Percentiles rank a stretch among this genome's conserved stretches.
Evolutionary conservation across 78 protist genomes (phyloP).

Genomic region (Pelomyxa schiedti): DNA sequence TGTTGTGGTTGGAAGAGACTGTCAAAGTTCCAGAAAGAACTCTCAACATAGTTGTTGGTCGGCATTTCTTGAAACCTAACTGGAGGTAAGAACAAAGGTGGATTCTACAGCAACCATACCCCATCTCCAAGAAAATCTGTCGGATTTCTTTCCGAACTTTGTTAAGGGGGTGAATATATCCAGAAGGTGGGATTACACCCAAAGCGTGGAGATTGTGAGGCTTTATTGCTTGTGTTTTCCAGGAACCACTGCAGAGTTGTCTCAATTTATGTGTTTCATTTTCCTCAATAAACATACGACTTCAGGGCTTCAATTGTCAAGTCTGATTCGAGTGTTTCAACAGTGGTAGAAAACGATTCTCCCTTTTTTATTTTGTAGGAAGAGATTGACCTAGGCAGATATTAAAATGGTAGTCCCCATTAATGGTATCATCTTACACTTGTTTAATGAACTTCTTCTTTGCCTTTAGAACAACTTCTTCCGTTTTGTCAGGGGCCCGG

Average conservation of each 20-base stretch:
- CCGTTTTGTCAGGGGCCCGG: neutral
- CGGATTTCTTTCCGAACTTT: constrained; percentile 88
- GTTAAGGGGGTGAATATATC: constrained; percentile 87
- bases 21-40: constrained; percentile 99
- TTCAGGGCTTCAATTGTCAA: too few species aligned
- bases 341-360: too few species aligned
- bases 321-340: too few species aligned
- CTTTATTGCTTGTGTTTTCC: constrained; percentile 16
- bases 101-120: constrained; percentile 17
- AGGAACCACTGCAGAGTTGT: constrained; percentile 12
- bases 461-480: neutral
- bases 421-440: too few species aligned
- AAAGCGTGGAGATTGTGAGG: constrained; percentile 3
- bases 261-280: too few species aligned
- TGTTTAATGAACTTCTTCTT: neutral
- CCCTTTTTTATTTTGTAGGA: too few species aligned
- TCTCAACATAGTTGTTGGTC: constrained; percentile 86
- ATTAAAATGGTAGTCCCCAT: too few species aligned
- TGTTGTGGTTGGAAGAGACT: constrained; percentile 97
- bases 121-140: constrained; percentile 90
- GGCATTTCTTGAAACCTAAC: constrained; percentile 91
- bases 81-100: neutral
- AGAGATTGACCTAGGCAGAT: too few species aligned
- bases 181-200: constrained; percentile 33
- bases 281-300: too few species aligned